Conservation (phyloP, 768 basidiomycete species). For the Dictyophora rubrovolvata region DNA sequence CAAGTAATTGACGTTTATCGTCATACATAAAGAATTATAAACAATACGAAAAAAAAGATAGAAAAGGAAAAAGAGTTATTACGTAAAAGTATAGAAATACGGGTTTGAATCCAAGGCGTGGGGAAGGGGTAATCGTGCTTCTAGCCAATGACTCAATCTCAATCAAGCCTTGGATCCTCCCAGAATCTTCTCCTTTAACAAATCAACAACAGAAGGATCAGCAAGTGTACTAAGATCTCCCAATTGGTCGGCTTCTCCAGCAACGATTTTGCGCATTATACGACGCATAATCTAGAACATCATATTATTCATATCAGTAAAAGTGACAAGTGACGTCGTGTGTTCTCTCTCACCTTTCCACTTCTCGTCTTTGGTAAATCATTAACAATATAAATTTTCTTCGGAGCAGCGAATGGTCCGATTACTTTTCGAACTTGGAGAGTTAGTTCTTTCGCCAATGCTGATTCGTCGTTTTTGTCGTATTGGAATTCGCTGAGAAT, state of each 20-base stretch:
- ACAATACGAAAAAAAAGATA: too few relatives aligned
- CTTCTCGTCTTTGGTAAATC: slow-evolving; percentile 93
- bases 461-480: slow-evolving; percentile 57
- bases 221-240: slow-evolving; percentile 92
- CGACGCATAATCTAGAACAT: slow-evolving; percentile 74
- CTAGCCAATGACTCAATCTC: too few relatives aligned
- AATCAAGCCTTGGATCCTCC: background rate
- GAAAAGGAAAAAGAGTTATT: too few relatives aligned
- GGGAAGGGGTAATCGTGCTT: too few relatives aligned
- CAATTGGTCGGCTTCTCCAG: slow-evolving; percentile 88
- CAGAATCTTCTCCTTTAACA: slow-evolving; percentile 70
- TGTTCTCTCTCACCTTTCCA: slow-evolving; percentile 58
- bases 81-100: too few relatives aligned
- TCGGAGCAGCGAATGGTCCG: slow-evolving; percentile 95
- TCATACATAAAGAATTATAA: too few relatives aligned
- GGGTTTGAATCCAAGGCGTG: too few relatives aligned
- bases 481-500: slow-evolving; percentile 63
- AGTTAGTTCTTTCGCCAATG: slow-evolving; percentile 75
- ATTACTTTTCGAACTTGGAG: slow-evolving; percentile 97
- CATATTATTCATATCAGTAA: background rate
- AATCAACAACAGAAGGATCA: slow-evolving; percentile 77
- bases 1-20: too few relatives aligned
- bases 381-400: slow-evolving; percentile 73
- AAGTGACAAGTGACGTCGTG: background rate
- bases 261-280: slow-evolving; percentile 93